Conservation (phyloP, 2,329 filamentous ascomycete species). For the Podosphaera aphanis region DNA sequence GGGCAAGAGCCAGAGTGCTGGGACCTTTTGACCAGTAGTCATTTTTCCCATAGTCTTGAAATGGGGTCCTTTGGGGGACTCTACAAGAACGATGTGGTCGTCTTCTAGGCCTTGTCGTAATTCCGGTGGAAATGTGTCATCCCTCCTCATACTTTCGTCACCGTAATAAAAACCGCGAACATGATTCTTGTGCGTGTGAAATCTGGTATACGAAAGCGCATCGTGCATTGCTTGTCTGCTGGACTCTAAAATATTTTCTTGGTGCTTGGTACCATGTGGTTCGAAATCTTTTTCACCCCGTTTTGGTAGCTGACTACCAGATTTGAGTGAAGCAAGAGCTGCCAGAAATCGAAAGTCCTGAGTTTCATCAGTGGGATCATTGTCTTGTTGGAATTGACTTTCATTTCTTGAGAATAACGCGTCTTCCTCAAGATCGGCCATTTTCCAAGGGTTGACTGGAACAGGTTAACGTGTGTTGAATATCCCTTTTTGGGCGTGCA, state of each 20-base stretch:
- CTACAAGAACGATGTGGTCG: conserved; percentile 36
- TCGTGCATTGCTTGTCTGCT: conserved; percentile 77
- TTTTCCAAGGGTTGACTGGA: conserved; percentile 2
- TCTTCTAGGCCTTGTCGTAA: conserved; percentile 40
- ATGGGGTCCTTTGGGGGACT: conserved; percentile 47
- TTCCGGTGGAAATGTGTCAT: conserved; percentile 36
- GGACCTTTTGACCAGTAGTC: conserved; percentile 30
- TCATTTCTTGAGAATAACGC: conserved; percentile 7
- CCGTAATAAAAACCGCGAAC: conserved; percentile 50
- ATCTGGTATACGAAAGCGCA: conserved; percentile 53
- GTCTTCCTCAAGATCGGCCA: conserved; percentile 16
- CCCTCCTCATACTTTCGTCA: conserved; percentile 18
- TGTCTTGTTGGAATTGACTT: conserved; percentile 20
- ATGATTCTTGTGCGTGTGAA: conserved; percentile 44
- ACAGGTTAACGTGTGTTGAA: too few relatives aligned
- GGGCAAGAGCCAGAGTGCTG: conserved; percentile 59
- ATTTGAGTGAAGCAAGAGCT: conserved; percentile 25
- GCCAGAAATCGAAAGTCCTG: conserved; percentile 66
- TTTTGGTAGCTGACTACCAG: conserved; percentile 40
- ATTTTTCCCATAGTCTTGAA: conserved; percentile 55
- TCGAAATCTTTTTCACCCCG: conserved; percentile 97
- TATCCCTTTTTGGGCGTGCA: too few relatives aligned
- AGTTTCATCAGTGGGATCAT: conserved; percentile 51
- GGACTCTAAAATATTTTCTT: conserved; percentile 53
- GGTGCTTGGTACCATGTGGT: conserved; percentile 64